Conservation (phyloP, 495 filamentous ascomycete genomes). For the Parathielavia appendiculata region DNA sequence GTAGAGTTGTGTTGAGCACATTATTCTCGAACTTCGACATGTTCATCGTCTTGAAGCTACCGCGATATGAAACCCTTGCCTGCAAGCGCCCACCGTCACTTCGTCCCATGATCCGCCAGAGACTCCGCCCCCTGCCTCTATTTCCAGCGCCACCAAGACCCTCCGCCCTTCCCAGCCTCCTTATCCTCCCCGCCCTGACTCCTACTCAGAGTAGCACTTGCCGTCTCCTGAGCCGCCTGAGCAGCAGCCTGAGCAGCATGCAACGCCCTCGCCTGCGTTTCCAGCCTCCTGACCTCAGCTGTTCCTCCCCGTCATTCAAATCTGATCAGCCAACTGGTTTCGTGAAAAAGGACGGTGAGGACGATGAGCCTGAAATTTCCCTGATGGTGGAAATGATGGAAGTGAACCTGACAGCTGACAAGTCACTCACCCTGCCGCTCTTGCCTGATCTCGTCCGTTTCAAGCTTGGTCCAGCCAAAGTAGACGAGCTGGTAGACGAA, state of each 20-base stretch:
- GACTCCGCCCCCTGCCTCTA: neutral
- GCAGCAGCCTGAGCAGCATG: conserved; percentile 18
- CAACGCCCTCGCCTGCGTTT: conserved; percentile 21
- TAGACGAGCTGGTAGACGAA: conserved; percentile 85
- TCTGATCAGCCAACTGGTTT: neutral
- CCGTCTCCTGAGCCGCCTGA: neutral
- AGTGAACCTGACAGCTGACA: neutral
- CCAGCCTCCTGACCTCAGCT: conserved; percentile 23
- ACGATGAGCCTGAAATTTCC: neutral
- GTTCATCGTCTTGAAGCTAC: too few species aligned
- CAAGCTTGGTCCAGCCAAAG: conserved; percentile 83
- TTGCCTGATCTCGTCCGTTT: conserved; percentile 64
- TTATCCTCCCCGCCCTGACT: neutral
- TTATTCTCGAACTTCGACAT: too few species aligned
- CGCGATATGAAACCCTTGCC: too few species aligned
- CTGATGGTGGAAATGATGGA: too few species aligned
- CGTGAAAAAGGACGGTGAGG: neutral
- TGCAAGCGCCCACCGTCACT: neutral
- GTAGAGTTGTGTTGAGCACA: too few species aligned
- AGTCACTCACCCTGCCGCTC: conserved; percentile 47
- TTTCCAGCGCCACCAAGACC: conserved; percentile 12
- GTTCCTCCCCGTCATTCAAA: neutral
- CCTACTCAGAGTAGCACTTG: neutral
- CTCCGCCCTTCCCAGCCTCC: neutral
- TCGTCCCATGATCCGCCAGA: neutral